A percentile compares a stretch with the other conserved stretches of the same genome.
Evolutionary conservation across 805 yeast species (phyloP).

Genomic region (Ogataea angusta): DNA sequence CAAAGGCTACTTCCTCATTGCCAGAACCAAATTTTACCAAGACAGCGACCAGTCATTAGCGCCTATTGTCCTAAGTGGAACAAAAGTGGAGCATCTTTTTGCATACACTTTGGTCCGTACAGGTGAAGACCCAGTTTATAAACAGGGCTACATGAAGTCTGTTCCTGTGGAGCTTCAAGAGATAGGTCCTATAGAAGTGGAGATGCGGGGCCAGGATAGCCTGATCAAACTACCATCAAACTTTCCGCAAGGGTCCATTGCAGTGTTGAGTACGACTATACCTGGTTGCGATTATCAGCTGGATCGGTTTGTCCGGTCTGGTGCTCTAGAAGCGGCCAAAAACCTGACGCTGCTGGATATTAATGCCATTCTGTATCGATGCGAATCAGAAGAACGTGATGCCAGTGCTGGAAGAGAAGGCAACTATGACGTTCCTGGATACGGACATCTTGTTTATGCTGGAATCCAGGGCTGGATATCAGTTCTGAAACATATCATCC

Average conservation of each 20-base stretch:
- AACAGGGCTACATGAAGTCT: slow-evolving; percentile 47
- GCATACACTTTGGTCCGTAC: slow-evolving; percentile 52
- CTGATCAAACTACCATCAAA: slow-evolving; percentile 53
- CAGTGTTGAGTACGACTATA: slow-evolving; percentile 71
- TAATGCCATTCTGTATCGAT: slow-evolving; percentile 69
- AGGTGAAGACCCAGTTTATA: slow-evolving; percentile 48
- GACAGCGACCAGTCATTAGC: slow-evolving; percentile 51
- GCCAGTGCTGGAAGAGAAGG: slow-evolving; percentile 70
- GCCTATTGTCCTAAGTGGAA: slow-evolving; percentile 59
- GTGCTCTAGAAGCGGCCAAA: slow-evolving; percentile 71
- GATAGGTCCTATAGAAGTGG: slow-evolving; percentile 48
- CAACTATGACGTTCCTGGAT: slow-evolving; percentile 66
- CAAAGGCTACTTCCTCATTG: slow-evolving; percentile 82
- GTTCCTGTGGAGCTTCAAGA: slow-evolving; percentile 62
- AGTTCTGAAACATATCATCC: slow-evolving; percentile 58
- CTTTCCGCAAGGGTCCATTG: slow-evolving; percentile 90
- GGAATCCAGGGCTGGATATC: slow-evolving; percentile 94
- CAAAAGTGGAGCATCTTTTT: slow-evolving; percentile 54
- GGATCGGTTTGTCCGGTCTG: slow-evolving; percentile 65
- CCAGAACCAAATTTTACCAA: slow-evolving; percentile 70
- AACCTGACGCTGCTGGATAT: slow-evolving; percentile 63
- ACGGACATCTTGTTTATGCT: slow-evolving; percentile 76
- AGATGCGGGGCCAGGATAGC: slow-evolving; percentile 42
- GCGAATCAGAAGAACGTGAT: slow-evolving; percentile 88
- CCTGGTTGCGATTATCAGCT: slow-evolving; percentile 62